phyloP scores from a whole-genome alignment of 1,284 basidiomycete species.

The Hymenochaete sp. region DNA sequence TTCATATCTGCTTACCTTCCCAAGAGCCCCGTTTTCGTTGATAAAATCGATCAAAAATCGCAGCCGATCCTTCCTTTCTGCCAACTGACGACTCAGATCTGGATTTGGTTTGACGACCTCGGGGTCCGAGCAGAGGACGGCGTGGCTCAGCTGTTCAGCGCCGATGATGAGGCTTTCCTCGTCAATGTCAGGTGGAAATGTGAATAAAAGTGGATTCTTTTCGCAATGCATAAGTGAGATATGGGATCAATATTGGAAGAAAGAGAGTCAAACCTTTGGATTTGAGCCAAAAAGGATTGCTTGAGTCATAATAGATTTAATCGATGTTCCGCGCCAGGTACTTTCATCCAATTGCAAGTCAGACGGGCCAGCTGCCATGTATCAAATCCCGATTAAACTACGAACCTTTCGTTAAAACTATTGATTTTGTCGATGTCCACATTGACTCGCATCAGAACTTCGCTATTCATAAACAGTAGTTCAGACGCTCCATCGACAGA shows the following conservation, averaged over 20 bases:
- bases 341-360: conserved; percentile 27
- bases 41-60: conserved; percentile 83
- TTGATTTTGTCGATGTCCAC: conserved; percentile 55
- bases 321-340: conserved; percentile 54
- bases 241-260: conserved; percentile 7
- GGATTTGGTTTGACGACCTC: conserved; percentile 68
- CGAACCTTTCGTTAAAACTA: conserved; percentile 51
- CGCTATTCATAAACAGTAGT: conserved; percentile 55
- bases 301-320: conserved; percentile 82
- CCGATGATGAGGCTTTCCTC: conserved; percentile 76
- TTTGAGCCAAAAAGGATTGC: conserved; percentile 76
- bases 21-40: conserved; percentile 72
- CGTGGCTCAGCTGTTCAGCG: conserved; percentile 67
- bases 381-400: conserved; percentile 7
- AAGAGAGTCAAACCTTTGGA: conserved; percentile 37
- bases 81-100: conserved; percentile 77
- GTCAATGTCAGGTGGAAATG: conserved; percentile 70
- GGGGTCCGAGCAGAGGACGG: conserved; percentile 67
- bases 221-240: conserved; percentile 11
- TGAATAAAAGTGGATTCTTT: conserved; percentile 79
- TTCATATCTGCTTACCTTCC: conserved; percentile 43
- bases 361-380: conserved; percentile 18
- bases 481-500: conserved; percentile 42
- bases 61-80: conserved; percentile 66
- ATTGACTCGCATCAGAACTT: conserved; percentile 56